A percentile compares a stretch with the other conserved stretches of the same genome.
Evolutionary conservation across 441 rosid species (phyloP).

Genomic region (Erysimum pusillum): DNA sequence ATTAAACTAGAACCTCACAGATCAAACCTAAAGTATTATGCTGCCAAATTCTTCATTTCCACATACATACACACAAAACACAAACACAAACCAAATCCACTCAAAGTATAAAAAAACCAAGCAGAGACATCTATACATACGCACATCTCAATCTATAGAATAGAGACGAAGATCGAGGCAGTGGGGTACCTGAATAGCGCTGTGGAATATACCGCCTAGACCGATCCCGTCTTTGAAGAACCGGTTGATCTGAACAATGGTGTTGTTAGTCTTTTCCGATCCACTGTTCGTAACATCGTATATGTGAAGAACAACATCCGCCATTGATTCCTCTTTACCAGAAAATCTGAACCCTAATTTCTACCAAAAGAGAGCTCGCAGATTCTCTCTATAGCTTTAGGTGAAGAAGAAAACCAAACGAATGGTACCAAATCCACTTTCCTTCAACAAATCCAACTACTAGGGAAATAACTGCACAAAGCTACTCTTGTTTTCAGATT

Average conservation of each 20-base stretch:
- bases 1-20: constrained; percentile 36
- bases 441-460: constrained; percentile 32
- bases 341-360: constrained; percentile 44
- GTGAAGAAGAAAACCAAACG: constrained; percentile 22
- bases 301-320: constrained; percentile 84
- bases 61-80: not conserved
- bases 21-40: constrained; percentile 24
- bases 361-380: constrained; percentile 14
- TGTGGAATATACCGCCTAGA: constrained; percentile 96
- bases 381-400: constrained; percentile 34
- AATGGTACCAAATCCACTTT: constrained; percentile 27
- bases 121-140: no score
- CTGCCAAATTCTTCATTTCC: not conserved
- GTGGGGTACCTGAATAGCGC: constrained; percentile 85
- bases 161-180: not conserved
- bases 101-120: no score
- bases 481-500: no score
- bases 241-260: constrained; percentile 89
- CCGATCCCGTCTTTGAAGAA: constrained; percentile 97
- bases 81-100: constrained; percentile 2
- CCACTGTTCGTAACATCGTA: constrained; percentile 98
- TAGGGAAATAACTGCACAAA: no score
- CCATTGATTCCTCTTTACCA: constrained; percentile 50
- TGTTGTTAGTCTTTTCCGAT: constrained; percentile 94
- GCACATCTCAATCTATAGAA: no score